These are phyloP conservation scores for Acacia confusa DNA, from an alignment of 306 rosid genomes.

Conservation along the genomic window DNA sequence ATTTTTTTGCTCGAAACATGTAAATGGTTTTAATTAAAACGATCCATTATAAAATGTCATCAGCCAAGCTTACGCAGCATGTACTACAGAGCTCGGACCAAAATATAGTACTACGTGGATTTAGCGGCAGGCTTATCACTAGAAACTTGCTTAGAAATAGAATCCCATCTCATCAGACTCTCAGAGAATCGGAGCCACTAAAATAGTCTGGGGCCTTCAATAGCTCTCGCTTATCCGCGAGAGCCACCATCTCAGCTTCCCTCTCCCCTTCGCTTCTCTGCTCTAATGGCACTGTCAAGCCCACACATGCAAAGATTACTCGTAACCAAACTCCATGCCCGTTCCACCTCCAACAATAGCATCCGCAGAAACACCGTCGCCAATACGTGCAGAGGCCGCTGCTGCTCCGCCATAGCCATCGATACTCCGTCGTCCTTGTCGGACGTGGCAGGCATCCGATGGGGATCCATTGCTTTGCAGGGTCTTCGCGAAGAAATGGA, in stretches of 20 bases:
- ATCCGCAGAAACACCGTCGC: constrained; percentile 32
- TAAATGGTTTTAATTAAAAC: too few relatives aligned
- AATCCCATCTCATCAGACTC: constrained; percentile 18
- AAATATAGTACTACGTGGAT: not conserved
- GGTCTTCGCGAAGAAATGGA: constrained; percentile 95
- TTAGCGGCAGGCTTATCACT: not conserved
- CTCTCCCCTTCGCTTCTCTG: not conserved
- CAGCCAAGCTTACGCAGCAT: not conserved
- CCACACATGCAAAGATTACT: constrained; percentile 73
- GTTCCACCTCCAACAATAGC: constrained; percentile 32
- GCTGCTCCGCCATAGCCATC: constrained; percentile 85
- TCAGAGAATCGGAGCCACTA: constrained; percentile 65
- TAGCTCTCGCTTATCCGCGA: constrained; percentile 65
- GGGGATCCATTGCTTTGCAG: constrained; percentile 85
- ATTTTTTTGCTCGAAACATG: too few relatives aligned
- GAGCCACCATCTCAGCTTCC: constrained; percentile 16
- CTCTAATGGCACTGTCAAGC: constrained; percentile 72
- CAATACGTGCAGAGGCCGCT: constrained; percentile 31
- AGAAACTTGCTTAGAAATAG: not conserved
- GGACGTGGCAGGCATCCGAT: constrained; percentile 60
- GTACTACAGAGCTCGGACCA: not conserved
- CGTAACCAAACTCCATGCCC: constrained; percentile 42
- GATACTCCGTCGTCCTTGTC: constrained; percentile 71
- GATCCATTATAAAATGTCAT: not conserved
- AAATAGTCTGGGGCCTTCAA: constrained; percentile 70